Base-by-base conservation (phyloP, 768 basidiomycete species). In the Mycena metata region DNA sequence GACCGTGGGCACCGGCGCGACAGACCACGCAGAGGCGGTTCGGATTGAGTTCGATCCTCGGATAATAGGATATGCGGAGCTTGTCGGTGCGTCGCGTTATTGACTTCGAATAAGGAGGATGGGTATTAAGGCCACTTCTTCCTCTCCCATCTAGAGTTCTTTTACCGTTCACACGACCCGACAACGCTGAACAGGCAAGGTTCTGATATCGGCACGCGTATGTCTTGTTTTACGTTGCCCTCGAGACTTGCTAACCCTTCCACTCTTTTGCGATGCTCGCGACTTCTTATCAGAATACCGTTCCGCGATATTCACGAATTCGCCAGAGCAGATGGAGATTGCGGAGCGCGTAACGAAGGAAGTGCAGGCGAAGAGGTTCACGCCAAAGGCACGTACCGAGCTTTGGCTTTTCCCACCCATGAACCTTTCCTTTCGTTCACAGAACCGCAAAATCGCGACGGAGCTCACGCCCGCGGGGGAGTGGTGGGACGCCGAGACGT, bases 211-310 rank as follows among this genome's bases (percentile, higher is more conserved):
- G 96, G 96, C 21, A 88, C 89, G 33, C 96, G 95, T 96, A 75
- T 70, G 90, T 86, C 6, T 11, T 26, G 35, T 36, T 17, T 56
- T 26, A 2, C 21, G 5, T 47, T 16, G 42, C 35, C 30, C 54
- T 39, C 19, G 23, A 24, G 64, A 21, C 30, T 21, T 35, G 5
- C 51, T 19, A 30, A 42, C 19, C n/a, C n/a, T n/a, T n/a, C n/a
- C n/a, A n/a, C n/a, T n/a, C n/a, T n/a, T n/a, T n/a, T n/a, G n/a
- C n/a, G n/a, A n/a, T n/a, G n/a, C n/a, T n/a, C n/a, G n/a, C n/a
- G n/a, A n/a, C n/a, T n/a, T n/a, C n/a, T n/a, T n/a, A n/a, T n/a
- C 77, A 93, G 95, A 98, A 80, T 98, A 98, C 77, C 94, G 97
- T 55, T 96, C 96, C 2, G 94, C 89, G 15, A 97, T 99, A 76